Evolutionary conservation across 768 basidiomycete genomes (phyloP).

Genomic region (Mycena crocata): DNA sequence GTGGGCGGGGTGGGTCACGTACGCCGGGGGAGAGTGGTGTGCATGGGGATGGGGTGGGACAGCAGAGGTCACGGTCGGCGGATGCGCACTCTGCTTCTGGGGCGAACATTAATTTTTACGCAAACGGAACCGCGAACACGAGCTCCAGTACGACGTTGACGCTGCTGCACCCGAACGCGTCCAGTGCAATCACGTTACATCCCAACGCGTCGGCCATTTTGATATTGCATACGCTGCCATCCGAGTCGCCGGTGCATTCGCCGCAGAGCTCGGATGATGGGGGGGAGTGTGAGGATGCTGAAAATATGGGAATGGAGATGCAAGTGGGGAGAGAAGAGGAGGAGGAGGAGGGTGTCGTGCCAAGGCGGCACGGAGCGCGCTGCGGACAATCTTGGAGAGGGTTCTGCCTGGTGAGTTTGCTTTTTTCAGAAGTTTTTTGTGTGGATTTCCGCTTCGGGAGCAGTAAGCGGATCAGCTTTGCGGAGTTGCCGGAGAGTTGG

Average conservation of each 20-base stretch:
- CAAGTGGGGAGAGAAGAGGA: not conserved
- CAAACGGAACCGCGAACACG: not conserved
- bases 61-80: not conserved
- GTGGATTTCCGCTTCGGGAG: slow-evolving; percentile 61
- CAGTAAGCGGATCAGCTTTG: slow-evolving; percentile 83
- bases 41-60: too few species aligned
- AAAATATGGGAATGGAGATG: not conserved
- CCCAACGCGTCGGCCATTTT: too few species aligned
- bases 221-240: slow-evolving; percentile 21
- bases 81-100: too few species aligned
- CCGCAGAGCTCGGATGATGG: slow-evolving; percentile 18
- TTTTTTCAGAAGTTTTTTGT: too few species aligned
- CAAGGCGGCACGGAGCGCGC: slow-evolving; percentile 28
- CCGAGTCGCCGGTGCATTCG: slow-evolving; percentile 1
- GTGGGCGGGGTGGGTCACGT: not conserved
- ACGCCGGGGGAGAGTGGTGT: not conserved
- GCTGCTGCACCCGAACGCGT: slow-evolving; percentile 28
- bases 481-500: slow-evolving; percentile 78
- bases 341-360: slow-evolving; percentile 14
- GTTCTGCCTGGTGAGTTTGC: slow-evolving; percentile 4
- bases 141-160: not conserved
- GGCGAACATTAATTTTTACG: not conserved
- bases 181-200: slow-evolving; percentile 10
- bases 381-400: slow-evolving; percentile 29
- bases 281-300: slow-evolving; percentile 2